Evolutionary conservation across 768 basidiomycete species (phyloP), one percentile per base, ranked within the genome.

Genomic region (Pulveroboletus frians): DNA sequence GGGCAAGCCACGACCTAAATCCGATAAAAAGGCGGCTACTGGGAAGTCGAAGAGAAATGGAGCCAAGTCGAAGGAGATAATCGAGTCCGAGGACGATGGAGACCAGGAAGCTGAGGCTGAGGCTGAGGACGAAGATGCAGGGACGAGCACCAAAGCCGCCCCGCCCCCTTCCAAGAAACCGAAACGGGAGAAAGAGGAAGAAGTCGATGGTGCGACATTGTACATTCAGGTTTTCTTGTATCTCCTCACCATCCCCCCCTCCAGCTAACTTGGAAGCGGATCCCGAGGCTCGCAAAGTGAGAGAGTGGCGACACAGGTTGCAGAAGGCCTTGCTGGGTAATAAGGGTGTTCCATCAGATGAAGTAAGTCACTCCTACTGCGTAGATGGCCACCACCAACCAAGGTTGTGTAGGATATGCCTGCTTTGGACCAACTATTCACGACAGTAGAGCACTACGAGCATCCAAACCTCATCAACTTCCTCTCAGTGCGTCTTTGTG

Each of bases 241-340:
- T 46, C 15, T 53, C 5, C 48, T 60, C 42, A 59, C 50, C 35
- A 39, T 29, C 10, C 31, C 44, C 29, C 5, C 14, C 40, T 41
- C 20, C 43, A 75, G 75, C 73, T 49, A 73, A 73, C 44, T 54
- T 82, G 46, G 68, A 71, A 36, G 71, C 66, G 42, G 83, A 87
- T 65, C 76, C 76, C 2, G 84, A 86, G 52, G 85, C 82, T 20
- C 60, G 72, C 47, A 84, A 85, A 66, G 91, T 94, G 58, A 84
- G 88, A 62, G 87, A 89, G 50, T 95, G 93, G 92, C 76, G 94
- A 56, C 92, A 95, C 67, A 87, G 82, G 67, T 77, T 96, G 3
- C 93, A 97, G 70, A 88, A 92, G 67, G 87, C 81, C 0, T 87
- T 92, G 72, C 64, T 94, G 45, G 81, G 83, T 56, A 78, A 71